Evolutionary conservation across 2,329 filamentous ascomycete genomes (phyloP).

Genomic region (Pestalotiopsis sp.): DNA sequence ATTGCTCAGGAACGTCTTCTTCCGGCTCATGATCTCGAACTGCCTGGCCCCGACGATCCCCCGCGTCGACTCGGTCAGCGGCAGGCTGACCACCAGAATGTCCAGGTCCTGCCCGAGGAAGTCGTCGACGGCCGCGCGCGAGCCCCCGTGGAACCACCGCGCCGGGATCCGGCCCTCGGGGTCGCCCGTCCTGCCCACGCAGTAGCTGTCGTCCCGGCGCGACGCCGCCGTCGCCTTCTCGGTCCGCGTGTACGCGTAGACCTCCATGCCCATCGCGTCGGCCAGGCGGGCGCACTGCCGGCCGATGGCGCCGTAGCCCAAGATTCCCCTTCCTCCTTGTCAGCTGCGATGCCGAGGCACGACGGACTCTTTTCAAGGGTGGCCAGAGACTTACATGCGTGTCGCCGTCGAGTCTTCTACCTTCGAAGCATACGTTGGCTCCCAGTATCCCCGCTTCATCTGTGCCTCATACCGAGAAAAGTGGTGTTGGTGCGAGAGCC

Average conservation of each 20-base stretch:
- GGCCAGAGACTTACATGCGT: constrained; percentile 8
- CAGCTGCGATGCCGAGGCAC: neutral
- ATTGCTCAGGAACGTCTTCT: constrained; percentile 61
- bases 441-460: constrained; percentile 3
- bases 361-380: neutral
- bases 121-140: constrained; percentile 33
- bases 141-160: constrained; percentile 42
- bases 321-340: constrained; percentile 33
- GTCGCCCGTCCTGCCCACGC: constrained; percentile 62
- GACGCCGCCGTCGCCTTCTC: constrained; percentile 62
- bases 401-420: neutral
- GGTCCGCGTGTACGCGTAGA: constrained; percentile 69
- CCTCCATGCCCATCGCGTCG: constrained; percentile 64
- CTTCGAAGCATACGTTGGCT: neutral
- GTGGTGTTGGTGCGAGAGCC: constrained; percentile 49
- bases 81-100: constrained; percentile 42
- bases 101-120: constrained; percentile 46
- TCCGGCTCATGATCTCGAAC: constrained; percentile 35
- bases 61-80: constrained; percentile 40
- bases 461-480: neutral
- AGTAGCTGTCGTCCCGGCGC: constrained; percentile 60
- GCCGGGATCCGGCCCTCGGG: constrained; percentile 41
- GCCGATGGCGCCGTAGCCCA: constrained; percentile 49
- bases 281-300: constrained; percentile 50
- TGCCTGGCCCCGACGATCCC: constrained; percentile 44